A percentile compares a stretch with the other conserved stretches of the same genome.
Evolutionary conservation across 139 green algal species (phyloP).

Genomic region (Mychonastes homosphaera): DNA sequence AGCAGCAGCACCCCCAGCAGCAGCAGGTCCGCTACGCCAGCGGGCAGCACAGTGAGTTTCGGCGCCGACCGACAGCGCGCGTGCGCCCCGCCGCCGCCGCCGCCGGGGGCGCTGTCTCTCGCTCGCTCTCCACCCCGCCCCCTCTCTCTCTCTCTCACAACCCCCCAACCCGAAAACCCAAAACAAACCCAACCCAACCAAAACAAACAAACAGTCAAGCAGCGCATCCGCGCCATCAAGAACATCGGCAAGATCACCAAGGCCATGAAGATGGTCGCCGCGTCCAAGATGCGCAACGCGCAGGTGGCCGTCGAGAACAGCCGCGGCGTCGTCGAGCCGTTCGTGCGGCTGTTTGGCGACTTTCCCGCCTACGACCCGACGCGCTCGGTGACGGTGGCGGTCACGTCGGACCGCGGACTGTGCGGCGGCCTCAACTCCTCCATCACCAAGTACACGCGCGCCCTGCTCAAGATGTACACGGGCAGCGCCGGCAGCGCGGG

Average conservation of each 20-base stretch:
- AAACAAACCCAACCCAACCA: conserved; percentile 99
- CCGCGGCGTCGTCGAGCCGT: conserved; percentile 71
- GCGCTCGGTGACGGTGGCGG: conserved; percentile 68
- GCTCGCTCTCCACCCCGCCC: neutral
- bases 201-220: conserved; percentile 99
- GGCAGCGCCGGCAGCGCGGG: conserved; percentile 6
- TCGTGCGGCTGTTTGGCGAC: conserved; percentile 85
- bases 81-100: too few species aligned
- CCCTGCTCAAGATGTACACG: conserved; percentile 34
- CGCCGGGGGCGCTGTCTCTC: neutral
- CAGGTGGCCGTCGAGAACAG: conserved; percentile 65
- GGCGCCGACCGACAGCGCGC: neutral
- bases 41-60: neutral
- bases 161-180: conserved; percentile 90
- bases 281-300: conserved; percentile 89
- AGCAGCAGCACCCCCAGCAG: too few species aligned
- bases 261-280: conserved; percentile 99
- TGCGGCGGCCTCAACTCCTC: conserved; percentile 97
- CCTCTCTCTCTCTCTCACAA: conserved; percentile 59
- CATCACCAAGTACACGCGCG: conserved; percentile 76
- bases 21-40: conserved; percentile 2
- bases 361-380: conserved; percentile 11
- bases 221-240: conserved; percentile 91
- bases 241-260: conserved; percentile 99
- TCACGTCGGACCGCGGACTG: conserved; percentile 90